Evolutionary conservation across 2,329 filamentous ascomycete genomes (phyloP).

Genomic region (Alternaria alternata): DNA sequence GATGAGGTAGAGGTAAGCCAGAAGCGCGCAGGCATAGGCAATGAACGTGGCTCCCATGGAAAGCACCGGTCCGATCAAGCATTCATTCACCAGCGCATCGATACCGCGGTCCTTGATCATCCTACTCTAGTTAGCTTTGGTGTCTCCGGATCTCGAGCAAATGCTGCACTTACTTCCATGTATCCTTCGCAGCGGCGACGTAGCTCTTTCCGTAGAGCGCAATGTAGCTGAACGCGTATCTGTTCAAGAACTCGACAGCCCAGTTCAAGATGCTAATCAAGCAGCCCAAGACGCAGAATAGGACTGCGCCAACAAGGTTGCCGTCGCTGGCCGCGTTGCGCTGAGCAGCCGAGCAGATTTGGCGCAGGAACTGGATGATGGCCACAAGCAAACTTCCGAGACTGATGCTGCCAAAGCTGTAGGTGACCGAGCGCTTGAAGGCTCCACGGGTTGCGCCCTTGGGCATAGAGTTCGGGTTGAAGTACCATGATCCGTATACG

Average conservation of each 20-base stretch:
- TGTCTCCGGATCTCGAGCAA: background rate
- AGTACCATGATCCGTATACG: conserved; percentile 94
- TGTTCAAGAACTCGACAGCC: conserved; percentile 87
- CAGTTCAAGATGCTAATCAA: conserved; percentile 81
- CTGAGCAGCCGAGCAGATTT: conserved; percentile 80
- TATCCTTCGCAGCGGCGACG: conserved; percentile 84
- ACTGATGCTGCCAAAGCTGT: conserved; percentile 90
- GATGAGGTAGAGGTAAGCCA: conserved; percentile 86
- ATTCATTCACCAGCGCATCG: conserved; percentile 89
- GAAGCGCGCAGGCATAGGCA: conserved; percentile 79
- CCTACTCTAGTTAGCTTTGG: conserved; percentile 35
- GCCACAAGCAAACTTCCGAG: conserved; percentile 86
- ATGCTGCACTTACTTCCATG: conserved; percentile 67
- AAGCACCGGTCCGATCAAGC: conserved; percentile 69
- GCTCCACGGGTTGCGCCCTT: conserved; percentile 83
- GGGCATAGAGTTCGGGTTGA: conserved; percentile 74
- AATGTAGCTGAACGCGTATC: conserved; percentile 92
- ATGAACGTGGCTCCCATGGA: conserved; percentile 84
- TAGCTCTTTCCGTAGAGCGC: conserved; percentile 92
- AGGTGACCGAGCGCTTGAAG: conserved; percentile 80
- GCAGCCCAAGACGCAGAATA: conserved; percentile 80
- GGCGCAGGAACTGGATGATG: conserved; percentile 83
- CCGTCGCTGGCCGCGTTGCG: conserved; percentile 70
- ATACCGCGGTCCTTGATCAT: conserved; percentile 94
- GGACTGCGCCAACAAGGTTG: conserved; percentile 70